Evolutionary conservation across 176 grass and related monocot genomes (phyloP).

Genomic region (Musa itinerans): DNA sequence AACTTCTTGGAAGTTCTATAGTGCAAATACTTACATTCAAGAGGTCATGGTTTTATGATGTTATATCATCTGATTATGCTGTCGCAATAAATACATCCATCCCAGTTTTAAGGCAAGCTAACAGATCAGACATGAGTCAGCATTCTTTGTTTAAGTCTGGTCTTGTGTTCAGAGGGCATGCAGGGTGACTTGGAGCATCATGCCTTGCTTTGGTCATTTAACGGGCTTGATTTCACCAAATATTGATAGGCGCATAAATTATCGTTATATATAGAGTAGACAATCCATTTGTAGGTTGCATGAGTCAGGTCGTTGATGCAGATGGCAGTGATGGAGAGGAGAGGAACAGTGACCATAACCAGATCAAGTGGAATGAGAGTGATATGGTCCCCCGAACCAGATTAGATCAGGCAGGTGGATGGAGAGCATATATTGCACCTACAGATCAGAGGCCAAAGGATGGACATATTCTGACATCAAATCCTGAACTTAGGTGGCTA

Average conservation of each 20-base stretch:
- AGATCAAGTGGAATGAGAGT: background rate
- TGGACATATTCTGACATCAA: too few species aligned
- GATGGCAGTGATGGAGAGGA: background rate
- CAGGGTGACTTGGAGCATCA: background rate
- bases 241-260: background rate
- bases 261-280: background rate
- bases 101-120: too few species aligned
- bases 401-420: background rate
- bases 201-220: background rate
- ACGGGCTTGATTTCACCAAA: background rate
- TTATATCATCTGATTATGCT: background rate
- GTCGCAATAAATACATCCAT: background rate
- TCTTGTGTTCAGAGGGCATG: too few species aligned
- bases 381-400: too few species aligned
- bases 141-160: background rate
- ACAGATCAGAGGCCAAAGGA: background rate
- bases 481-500: background rate
- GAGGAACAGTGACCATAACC: background rate
- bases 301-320: background rate
- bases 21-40: background rate
- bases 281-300: background rate
- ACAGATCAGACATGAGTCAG: too few species aligned
- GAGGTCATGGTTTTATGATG: too few species aligned
- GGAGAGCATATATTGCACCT: background rate
- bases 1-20: background rate